Evolutionary conservation across 225 moss, liverwort and hornwort species (phyloP).

Genomic region (Bryoerythrophyllum caledonicum): DNA sequence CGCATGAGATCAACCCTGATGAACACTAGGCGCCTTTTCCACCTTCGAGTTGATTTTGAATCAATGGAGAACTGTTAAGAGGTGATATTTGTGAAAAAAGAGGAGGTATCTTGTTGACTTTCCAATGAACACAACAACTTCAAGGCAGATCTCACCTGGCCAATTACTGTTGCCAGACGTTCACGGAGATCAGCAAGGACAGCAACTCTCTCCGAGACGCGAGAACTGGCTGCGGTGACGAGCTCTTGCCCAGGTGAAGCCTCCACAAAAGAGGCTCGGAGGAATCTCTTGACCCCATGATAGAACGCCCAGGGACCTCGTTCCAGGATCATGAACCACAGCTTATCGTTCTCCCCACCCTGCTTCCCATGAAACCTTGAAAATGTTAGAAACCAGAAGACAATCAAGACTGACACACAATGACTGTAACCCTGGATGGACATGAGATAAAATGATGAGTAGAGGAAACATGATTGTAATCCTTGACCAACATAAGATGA

Average conservation of each 20-base stretch:
- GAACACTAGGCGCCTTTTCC: too few relatives aligned
- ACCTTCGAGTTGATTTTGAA: too few relatives aligned
- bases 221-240: slow-evolving; percentile 52
- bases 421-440: too few relatives aligned
- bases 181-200: slow-evolving; percentile 74
- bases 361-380: slow-evolving; percentile 33
- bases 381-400: slow-evolving; percentile 13
- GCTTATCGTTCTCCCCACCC: slow-evolving; percentile 61
- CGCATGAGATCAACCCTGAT: too few relatives aligned
- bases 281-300: slow-evolving; percentile 52
- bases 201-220: slow-evolving; percentile 69
- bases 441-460: not conserved
- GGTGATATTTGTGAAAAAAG: too few relatives aligned
- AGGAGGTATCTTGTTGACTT: too few relatives aligned
- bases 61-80: too few relatives aligned
- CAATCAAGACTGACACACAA: not conserved
- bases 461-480: not conserved
- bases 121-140: not conserved
- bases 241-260: slow-evolving; percentile 63
- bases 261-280: slow-evolving; percentile 68
- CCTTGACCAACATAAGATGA: not conserved
- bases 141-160: slow-evolving; percentile 46
- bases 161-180: slow-evolving; percentile 73
- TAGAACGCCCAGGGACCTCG: slow-evolving; percentile 87
- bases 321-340: slow-evolving; percentile 79